phyloP scores from a whole-genome alignment of 306 rosid genomes.

The Acacia acuminata region DNA sequence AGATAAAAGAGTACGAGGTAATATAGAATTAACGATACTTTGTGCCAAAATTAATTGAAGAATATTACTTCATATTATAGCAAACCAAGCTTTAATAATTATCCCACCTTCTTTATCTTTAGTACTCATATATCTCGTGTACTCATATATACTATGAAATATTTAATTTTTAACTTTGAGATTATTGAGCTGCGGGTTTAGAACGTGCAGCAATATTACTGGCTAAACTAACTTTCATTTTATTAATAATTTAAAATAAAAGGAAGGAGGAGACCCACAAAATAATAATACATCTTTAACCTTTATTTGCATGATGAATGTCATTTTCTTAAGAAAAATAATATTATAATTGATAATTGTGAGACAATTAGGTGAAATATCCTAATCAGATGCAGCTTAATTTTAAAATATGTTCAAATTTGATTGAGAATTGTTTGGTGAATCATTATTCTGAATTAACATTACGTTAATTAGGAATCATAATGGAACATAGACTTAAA shows the following conservation, averaged over 20 bases:
- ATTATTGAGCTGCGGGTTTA: background rate
- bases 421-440: background rate
- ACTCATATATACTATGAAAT: background rate
- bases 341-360: background rate
- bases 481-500: background rate
- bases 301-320: constrained; percentile 2
- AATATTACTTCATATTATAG: background rate
- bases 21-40: background rate
- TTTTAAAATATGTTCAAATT: background rate
- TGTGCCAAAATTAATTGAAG: background rate
- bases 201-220: background rate
- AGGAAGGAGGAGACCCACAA: background rate
- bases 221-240: background rate
- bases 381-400: background rate
- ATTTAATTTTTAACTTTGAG: background rate
- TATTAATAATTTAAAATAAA: background rate
- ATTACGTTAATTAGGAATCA: background rate
- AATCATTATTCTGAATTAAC: background rate
- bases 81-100: background rate
- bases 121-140: background rate
- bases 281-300: background rate
- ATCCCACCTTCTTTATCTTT: background rate
- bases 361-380: background rate
- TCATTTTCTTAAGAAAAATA: background rate
- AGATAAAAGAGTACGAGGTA: background rate